A percentile compares a stretch with the other conserved stretches of the same genome.
Conservation (phyloP, 1,284 basidiomycete species). For the Hymenochaete sp. region DNA sequence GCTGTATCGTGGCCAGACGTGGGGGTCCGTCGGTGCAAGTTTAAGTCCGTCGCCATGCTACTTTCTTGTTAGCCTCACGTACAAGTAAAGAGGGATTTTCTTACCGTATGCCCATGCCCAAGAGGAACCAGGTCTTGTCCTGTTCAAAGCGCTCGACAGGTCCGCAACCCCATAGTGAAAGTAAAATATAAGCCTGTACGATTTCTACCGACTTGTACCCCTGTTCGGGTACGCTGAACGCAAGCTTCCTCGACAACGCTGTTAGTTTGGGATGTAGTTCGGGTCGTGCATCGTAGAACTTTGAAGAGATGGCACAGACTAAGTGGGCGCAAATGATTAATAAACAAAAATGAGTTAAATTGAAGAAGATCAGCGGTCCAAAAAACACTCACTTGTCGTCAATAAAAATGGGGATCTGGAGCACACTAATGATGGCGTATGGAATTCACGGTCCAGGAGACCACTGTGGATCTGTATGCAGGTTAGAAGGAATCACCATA, state of each 20-base stretch:
- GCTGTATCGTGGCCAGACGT: conserved; percentile 59
- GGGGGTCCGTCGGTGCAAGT: conserved; percentile 84
- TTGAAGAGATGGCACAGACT: conserved; percentile 91
- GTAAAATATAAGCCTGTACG: conserved; percentile 81
- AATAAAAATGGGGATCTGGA: conserved; percentile 88
- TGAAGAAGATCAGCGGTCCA: conserved; percentile 13
- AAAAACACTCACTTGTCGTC: conserved; percentile 81
- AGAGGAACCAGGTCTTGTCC: conserved; percentile 88
- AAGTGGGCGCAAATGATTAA: conserved; percentile 73
- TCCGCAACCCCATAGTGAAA: conserved; percentile 81
- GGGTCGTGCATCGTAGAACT: conserved; percentile 78
- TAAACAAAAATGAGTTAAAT: neutral
- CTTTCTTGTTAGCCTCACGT: conserved; percentile 6
- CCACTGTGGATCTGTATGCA: conserved; percentile 54
- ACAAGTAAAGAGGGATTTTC: conserved; percentile 17
- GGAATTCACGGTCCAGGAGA: conserved; percentile 77
- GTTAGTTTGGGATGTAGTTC: conserved; percentile 79
- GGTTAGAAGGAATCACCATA: conserved; percentile 3
- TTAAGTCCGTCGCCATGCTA: conserved; percentile 94
- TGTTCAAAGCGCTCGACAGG: conserved; percentile 93
- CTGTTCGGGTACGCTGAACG: conserved; percentile 76
- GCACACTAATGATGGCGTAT: conserved; percentile 86
- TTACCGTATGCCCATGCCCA: conserved; percentile 79
- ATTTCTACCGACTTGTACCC: conserved; percentile 96
- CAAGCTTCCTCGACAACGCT: conserved; percentile 83